These are phyloP conservation scores for Darksidea phi DNA, from an alignment of 495 filamentous ascomycete genomes.

Conservation along the genomic window DNA sequence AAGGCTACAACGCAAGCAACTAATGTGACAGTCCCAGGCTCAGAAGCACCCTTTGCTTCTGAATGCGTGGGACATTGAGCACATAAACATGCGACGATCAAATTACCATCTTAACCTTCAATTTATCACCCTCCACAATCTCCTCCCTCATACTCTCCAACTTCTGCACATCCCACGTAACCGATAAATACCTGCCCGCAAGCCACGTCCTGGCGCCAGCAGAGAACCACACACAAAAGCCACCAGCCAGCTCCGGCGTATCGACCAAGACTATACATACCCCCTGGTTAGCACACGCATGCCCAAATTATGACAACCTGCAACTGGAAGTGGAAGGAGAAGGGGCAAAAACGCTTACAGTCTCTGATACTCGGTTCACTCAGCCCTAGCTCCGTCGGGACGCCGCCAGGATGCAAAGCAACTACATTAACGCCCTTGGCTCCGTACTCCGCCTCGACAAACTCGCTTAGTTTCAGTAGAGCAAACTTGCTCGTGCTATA, in stretches of 20 bases:
- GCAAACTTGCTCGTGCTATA: conserved; percentile 54
- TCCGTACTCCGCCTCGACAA: conserved; percentile 47
- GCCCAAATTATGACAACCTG: no score
- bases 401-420: conserved; percentile 53
- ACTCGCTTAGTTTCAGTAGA: conserved; percentile 52
- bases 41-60: no score
- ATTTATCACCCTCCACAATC: conserved; percentile 35
- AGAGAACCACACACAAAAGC: conserved; percentile 53
- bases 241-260: conserved; percentile 47
- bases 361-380: not conserved
- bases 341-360: not conserved
- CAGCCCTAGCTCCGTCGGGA: conserved; percentile 47
- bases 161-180: conserved; percentile 38
- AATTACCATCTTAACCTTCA: conserved; percentile 32
- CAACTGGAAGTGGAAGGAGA: not conserved
- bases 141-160: conserved; percentile 36
- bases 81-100: not conserved
- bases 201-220: conserved; percentile 52
- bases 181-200: conserved; percentile 49
- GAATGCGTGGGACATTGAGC: no score
- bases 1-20: no score
- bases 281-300: no score
- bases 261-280: conserved; percentile 42
- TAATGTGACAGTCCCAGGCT: no score
- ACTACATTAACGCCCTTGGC: conserved; percentile 50